Evolutionary conservation across 2,329 filamentous ascomycete genomes (phyloP).

Genomic region (Aureobasidium sp.): DNA sequence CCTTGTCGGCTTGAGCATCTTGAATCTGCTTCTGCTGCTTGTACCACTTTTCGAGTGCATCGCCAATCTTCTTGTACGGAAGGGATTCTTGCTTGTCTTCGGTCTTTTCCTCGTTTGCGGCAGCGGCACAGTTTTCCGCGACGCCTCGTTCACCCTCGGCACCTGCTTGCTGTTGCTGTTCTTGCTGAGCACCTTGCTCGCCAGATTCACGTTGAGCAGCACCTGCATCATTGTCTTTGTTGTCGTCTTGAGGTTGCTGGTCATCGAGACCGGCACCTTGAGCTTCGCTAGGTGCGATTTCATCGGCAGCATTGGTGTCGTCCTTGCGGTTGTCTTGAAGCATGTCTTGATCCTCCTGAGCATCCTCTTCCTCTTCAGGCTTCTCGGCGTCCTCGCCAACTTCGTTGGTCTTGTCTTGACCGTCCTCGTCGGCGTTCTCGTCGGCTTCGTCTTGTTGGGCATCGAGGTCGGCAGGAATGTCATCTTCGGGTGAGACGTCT

Average conservation of each 20-base stretch:
- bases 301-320: conserved; percentile 17
- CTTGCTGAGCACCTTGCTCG: conserved; percentile 54
- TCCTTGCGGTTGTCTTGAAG: conserved; percentile 19
- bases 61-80: conserved; percentile 89
- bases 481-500: conserved; percentile 15
- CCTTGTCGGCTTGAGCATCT: conserved; percentile 36
- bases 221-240: conserved; percentile 41
- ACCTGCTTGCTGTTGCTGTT: conserved; percentile 31
- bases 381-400: conserved; percentile 32
- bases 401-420: conserved; percentile 40
- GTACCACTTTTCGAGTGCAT: conserved; percentile 89
- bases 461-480: conserved; percentile 40
- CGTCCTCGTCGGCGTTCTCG: conserved; percentile 34
- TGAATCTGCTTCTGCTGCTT: conserved; percentile 74
- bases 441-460: conserved; percentile 45
- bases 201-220: conserved; percentile 57
- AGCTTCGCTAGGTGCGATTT: conserved; percentile 15
- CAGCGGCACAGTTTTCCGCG: conserved; percentile 12
- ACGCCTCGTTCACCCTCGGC: conserved; percentile 15
- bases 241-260: conserved; percentile 52
- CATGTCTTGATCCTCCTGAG: conserved; percentile 14
- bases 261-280: conserved; percentile 51
- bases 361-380: conserved; percentile 13
- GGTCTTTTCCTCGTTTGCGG: conserved; percentile 11
- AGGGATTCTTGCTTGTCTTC: conserved; percentile 32